These are phyloP conservation scores for Coniferiporia weirii DNA, from an alignment of 1,284 basidiomycete species.

Conservation along the genomic window DNA sequence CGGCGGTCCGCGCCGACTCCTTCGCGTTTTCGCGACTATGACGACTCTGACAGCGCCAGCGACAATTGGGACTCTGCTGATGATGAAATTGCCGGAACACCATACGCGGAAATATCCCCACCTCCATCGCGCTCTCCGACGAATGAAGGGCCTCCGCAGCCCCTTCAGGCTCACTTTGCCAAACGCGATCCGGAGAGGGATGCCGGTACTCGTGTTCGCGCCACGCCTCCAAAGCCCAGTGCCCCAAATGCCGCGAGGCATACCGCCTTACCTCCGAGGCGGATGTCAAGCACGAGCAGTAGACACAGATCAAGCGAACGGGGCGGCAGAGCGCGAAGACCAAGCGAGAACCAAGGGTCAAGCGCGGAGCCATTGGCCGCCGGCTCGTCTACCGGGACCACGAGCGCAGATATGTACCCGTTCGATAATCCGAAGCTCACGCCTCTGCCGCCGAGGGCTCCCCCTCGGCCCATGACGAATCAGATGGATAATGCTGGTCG, in stretches of 20 bases:
- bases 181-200: constrained; percentile 7
- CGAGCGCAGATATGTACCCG: not conserved
- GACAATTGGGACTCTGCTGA: constrained; percentile 8
- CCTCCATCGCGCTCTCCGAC: not conserved
- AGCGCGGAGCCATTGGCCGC: not conserved
- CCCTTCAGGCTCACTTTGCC: not conserved
- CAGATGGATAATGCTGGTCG: not conserved
- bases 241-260: not conserved
- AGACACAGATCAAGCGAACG: not conserved
- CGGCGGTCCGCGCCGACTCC: not conserved
- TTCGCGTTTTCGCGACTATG: constrained; percentile 1
- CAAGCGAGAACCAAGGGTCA: not conserved
- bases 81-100: constrained; percentile 34
- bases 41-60: constrained; percentile 3
- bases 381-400: not conserved
- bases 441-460: not conserved
- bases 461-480: not conserved
- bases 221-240: not conserved
- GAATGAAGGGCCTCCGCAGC: not conserved
- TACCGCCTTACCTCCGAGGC: not conserved
- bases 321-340: not conserved
- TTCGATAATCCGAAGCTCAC: constrained; percentile 4
- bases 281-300: not conserved
- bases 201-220: not conserved
- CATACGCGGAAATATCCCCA: constrained; percentile 34